Conservation (phyloP, 306 rosid genomes). For the Parietaria judaica region DNA sequence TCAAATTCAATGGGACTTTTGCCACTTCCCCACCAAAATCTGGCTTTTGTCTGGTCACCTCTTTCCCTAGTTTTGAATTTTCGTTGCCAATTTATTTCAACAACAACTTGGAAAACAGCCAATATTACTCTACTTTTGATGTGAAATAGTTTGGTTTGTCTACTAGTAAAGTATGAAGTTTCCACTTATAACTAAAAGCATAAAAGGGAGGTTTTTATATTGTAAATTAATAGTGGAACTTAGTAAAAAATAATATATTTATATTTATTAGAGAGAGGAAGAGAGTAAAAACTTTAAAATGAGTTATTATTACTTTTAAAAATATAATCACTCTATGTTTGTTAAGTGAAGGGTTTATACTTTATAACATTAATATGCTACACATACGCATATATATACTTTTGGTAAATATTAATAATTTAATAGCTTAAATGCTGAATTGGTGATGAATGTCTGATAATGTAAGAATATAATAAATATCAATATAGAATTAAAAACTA, state of each 20-base stretch:
- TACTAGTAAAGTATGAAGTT: constrained; percentile 38
- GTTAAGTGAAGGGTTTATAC: not conserved
- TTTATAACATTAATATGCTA: no score
- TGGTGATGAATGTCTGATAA: no score
- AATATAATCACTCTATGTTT: not conserved
- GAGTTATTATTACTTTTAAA: not conserved
- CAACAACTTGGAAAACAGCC: constrained; percentile 5
- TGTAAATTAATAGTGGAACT: not conserved
- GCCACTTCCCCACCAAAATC: constrained; percentile 25
- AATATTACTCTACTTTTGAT: constrained; percentile 31
- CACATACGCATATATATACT: no score
- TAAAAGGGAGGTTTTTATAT: not conserved
- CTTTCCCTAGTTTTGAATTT: constrained; percentile 12
- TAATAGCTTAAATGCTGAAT: no score
- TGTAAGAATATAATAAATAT: no score
- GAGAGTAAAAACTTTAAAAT: no score
- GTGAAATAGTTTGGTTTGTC: constrained; percentile 17
- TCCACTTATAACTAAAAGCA: constrained; percentile 9
- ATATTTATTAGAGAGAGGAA: no score
- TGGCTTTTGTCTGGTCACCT: constrained; percentile 4
- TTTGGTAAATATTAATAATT: no score
- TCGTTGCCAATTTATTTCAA: constrained; percentile 2
- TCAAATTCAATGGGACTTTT: not conserved
- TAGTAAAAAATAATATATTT: no score
- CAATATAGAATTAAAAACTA: no score